Base-by-base conservation (phyloP, 805 yeast species). In the Komagataella populi region DNA sequence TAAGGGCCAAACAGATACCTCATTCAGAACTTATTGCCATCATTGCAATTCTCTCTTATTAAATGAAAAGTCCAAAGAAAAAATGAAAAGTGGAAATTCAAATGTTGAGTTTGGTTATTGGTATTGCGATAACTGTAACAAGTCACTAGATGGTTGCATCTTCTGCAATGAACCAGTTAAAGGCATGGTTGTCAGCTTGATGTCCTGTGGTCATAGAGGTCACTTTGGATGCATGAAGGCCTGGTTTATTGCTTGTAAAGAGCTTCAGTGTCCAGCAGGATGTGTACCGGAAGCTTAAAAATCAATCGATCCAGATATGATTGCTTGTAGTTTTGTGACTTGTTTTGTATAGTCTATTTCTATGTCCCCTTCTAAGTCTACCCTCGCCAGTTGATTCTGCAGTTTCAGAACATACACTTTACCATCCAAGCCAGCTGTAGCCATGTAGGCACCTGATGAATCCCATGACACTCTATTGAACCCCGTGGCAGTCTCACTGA, bases 181-280 rank as follows among this genome's bases (percentile, higher is more conserved):
- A 56, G 95, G 95, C 0, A 70, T 85, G 52, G 74, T 82, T 14
- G 76, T 85, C 14, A 75, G 69, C 54, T 67, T 71, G 54, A 63
- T 84, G 49, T 75, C 70, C 23, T 91, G 98, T 69, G 97, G 96
- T 0, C 98, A 91, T 64, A 72, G 81, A 52, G 89, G 91, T 1
- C 98, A 91, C 66, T 80, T 80, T 60, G 82, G 81, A 2, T 91
- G 98, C 69, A 69, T 88, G 59, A 72, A 74, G 53, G 73, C 76
- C 44, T 91, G 97, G 97, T 81, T 86, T 59, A 62, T 81, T 18
- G 80, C 75, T 1, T 82, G 77, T 44, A 71, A 69, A 14, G 81
- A 83, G 70, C 60, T 66, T 2, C 87, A 79, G 52, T 90, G 98
- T 62, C 97, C 97, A 1, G 81, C 80, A 3, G 93, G 95, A 0